Conservation (phyloP, 495 filamentous ascomycete species). For the Saxophila tyrrhenica region DNA sequence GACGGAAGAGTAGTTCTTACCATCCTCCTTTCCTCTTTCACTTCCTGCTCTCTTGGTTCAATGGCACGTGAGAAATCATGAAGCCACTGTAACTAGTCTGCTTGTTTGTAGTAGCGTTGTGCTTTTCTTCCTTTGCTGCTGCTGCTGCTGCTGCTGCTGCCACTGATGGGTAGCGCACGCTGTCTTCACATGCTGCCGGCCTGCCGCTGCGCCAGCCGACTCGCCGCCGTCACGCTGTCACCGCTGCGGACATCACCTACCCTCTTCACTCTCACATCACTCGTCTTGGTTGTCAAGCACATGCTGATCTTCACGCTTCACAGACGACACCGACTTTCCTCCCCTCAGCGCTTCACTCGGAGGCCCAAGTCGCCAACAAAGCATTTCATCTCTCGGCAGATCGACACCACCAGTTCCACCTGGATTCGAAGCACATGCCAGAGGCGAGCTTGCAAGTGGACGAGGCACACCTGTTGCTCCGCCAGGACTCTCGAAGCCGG, state of each 20-base stretch:
- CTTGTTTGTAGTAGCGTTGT: neutral
- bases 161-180: too few relatives aligned
- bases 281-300: too few relatives aligned
- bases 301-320: neutral
- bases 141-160: slow-evolving; percentile 1
- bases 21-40: neutral
- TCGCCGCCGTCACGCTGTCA: neutral
- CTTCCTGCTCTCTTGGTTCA: neutral
- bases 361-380: slow-evolving; percentile 4
- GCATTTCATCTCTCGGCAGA: slow-evolving; percentile 9
- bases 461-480: slow-evolving; percentile 12
- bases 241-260: neutral
- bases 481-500: slow-evolving; percentile 3
- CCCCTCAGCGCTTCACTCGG: slow-evolving; percentile 2
- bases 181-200: neutral
- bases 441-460: neutral
- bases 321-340: slow-evolving; percentile 16
- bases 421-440: slow-evolving; percentile 11
- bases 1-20: slow-evolving; percentile 2
- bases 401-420: slow-evolving; percentile 18
- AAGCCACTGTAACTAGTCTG: neutral
- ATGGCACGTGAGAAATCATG: neutral
- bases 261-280: neutral
- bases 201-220: neutral
- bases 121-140: neutral